Conservation (phyloP, 352 stramenopile genomes). For the Pythium pectinolyticum region DNA sequence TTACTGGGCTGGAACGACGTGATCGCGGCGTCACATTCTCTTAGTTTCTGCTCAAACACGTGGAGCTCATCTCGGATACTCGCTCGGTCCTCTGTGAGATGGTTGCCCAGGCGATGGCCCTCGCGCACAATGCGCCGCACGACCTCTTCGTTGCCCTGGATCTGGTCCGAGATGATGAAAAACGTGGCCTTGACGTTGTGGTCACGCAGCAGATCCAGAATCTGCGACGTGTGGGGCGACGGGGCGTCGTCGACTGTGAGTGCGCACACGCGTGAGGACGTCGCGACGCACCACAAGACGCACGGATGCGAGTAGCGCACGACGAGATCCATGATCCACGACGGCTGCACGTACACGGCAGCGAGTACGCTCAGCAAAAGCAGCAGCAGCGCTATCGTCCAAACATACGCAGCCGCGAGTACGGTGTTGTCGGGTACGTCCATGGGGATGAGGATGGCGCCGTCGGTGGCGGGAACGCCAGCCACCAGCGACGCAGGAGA, state of each 20-base stretch:
- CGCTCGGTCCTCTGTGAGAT: constrained; percentile 78
- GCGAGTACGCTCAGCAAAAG: constrained; percentile 36
- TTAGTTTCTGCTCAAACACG: constrained; percentile 81
- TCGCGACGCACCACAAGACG: constrained; percentile 74
- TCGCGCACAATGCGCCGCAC: constrained; percentile 77
- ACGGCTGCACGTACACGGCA: constrained; percentile 69
- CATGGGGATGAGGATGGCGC: not conserved
- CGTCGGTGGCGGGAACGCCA: not conserved
- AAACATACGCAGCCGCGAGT: constrained; percentile 17
- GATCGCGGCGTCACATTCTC: constrained; percentile 74
- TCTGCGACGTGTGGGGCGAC: constrained; percentile 54
- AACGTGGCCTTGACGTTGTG: constrained; percentile 77
- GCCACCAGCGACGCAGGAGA: not conserved
- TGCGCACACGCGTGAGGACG: constrained; percentile 50
- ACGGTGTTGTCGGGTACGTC: not conserved
- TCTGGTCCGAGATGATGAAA: constrained; percentile 82
- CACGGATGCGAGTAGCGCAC: constrained; percentile 65
- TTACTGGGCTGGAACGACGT: constrained; percentile 37
- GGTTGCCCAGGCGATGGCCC: constrained; percentile 75
- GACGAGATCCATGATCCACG: constrained; percentile 67
- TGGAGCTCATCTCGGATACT: constrained; percentile 79
- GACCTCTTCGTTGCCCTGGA: constrained; percentile 65
- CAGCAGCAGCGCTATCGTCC: constrained; percentile 28
- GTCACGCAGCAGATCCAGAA: constrained; percentile 71
- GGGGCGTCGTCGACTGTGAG: constrained; percentile 84